Conservation (phyloP, 805 yeast species). For the Ogataea polymorpha region DNA sequence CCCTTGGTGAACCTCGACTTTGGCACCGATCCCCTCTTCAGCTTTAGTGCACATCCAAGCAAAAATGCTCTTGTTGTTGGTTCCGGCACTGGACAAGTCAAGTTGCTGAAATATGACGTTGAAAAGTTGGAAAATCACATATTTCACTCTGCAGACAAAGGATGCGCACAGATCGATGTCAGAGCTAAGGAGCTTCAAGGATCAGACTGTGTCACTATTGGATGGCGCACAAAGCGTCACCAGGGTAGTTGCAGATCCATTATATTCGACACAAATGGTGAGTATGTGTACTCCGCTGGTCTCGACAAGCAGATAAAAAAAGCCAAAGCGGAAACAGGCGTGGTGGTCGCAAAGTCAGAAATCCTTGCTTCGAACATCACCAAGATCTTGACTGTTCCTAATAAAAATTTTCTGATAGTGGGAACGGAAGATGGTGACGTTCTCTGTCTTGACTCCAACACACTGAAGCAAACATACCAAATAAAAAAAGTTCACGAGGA, state of each 20-base stretch:
- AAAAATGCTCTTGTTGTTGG: conserved; percentile 65
- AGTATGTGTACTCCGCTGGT: conserved; percentile 65
- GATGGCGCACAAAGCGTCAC: conserved; percentile 89
- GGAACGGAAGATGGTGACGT: conserved; percentile 74
- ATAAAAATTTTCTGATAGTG: conserved; percentile 48
- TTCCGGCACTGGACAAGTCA: conserved; percentile 77
- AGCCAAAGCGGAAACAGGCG: conserved; percentile 70
- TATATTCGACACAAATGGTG: conserved; percentile 62
- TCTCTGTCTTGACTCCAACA: conserved; percentile 56
- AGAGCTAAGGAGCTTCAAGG: conserved; percentile 24
- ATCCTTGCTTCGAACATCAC: conserved; percentile 31
- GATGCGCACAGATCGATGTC: conserved; percentile 30
- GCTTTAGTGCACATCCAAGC: conserved; percentile 76
- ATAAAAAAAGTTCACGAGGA: conserved; percentile 67
- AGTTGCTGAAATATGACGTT: conserved; percentile 56
- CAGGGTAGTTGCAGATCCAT: conserved; percentile 82
- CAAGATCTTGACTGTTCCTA: conserved; percentile 42
- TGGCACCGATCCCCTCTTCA: conserved; percentile 62
- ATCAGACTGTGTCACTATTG: conserved; percentile 32
- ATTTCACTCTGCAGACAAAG: conserved; percentile 19
- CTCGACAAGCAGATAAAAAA: conserved; percentile 76
- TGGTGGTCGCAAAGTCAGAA: conserved; percentile 55
- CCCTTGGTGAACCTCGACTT: conserved; percentile 47
- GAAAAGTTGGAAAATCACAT: conserved; percentile 38
- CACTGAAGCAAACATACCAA: conserved; percentile 43